Evolutionary conservation across 176 grass and related monocot species (phyloP), one percentile per base, ranked within the genome.

Genomic region (Oryza nivara): DNA sequence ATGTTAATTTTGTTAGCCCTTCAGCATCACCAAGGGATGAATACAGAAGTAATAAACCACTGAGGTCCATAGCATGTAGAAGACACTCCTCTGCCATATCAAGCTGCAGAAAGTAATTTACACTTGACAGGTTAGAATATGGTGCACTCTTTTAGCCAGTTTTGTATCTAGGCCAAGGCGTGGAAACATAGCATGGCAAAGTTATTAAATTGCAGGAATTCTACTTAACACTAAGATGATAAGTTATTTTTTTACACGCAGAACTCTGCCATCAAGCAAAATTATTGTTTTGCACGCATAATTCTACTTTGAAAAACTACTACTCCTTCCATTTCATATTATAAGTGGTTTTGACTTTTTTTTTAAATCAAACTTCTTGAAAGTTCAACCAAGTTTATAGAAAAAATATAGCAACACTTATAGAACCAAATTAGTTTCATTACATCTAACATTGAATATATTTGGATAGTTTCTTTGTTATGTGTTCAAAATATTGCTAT

Each of bases 11-110:
- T 80, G 79, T 94, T 68, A 97, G 80, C 67, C 94, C 94, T 82
- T 97, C 94, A 89, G 88, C 82, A 94, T 97, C 88, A 38, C 94
- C 94, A 88, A 97, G 92, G 17, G 94, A 88, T 28, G 94, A 97
- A 72, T 97, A 97, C n/a, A 97, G 46, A 86, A 97, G 92, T 65
- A 97, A 82, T 44, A 97, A 79, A 4, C 92, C 94, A 25, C 94
- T 94, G 44, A 97, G 82, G 74, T 97, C 92, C 17, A 70, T 85
- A 67, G 94, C 94, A 48, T 94, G 83, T 66, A 87, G 85, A 25
- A 94, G 77, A 52, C 94, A 97, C 36, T 94, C 92, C 61, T 97
- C 94, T 26, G 94, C 92, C 94, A 97, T 92, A 19, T 90, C 73
- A 5, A 97, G 82, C 94, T 97, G 82, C 68, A 75, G 32, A 32